Evolutionary conservation across 2,329 filamentous ascomycete species (phyloP).

Genomic region (Fusarium domesticum): DNA sequence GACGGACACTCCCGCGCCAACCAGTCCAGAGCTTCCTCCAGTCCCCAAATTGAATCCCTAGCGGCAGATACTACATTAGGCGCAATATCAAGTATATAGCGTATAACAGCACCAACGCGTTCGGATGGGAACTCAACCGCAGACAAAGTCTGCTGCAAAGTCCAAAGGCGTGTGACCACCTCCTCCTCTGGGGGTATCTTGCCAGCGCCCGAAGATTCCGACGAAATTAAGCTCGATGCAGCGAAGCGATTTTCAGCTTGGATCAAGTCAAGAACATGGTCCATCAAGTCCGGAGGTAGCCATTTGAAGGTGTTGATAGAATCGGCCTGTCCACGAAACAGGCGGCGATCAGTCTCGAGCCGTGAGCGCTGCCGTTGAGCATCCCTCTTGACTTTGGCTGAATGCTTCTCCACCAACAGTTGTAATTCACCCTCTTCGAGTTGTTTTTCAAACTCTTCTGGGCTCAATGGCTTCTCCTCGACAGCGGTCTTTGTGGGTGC

Average conservation of each 20-base stretch:
- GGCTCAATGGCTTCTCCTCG: slow-evolving; percentile 57
- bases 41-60: slow-evolving; percentile 74
- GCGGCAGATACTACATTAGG: slow-evolving; percentile 54
- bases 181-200: slow-evolving; percentile 72
- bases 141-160: slow-evolving; percentile 68
- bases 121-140: slow-evolving; percentile 65
- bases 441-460: slow-evolving; percentile 87
- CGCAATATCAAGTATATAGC: slow-evolving; percentile 64
- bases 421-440: slow-evolving; percentile 90
- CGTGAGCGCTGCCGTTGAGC: slow-evolving; percentile 71
- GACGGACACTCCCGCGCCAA: slow-evolving; percentile 71
- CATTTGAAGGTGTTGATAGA: slow-evolving; percentile 70
- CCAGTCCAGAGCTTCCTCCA: slow-evolving; percentile 88
- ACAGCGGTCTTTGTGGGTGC: slow-evolving; percentile 14
- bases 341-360: slow-evolving; percentile 79
- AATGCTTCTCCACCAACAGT: slow-evolving; percentile 79
- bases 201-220: slow-evolving; percentile 43
- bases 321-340: slow-evolving; percentile 77
- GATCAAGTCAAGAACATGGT: slow-evolving; percentile 72
- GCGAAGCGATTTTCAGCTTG: slow-evolving; percentile 61
- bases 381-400: slow-evolving; percentile 75
- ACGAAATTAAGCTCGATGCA: slow-evolving; percentile 44
- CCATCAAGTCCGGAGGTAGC: slow-evolving; percentile 75
- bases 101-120: slow-evolving; percentile 62
- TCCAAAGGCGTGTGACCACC: slow-evolving; percentile 77